Evolutionary conservation across 768 basidiomycete species (phyloP), one percentile per base, ranked within the genome.

Genomic region (Antrodiella citrinella): DNA sequence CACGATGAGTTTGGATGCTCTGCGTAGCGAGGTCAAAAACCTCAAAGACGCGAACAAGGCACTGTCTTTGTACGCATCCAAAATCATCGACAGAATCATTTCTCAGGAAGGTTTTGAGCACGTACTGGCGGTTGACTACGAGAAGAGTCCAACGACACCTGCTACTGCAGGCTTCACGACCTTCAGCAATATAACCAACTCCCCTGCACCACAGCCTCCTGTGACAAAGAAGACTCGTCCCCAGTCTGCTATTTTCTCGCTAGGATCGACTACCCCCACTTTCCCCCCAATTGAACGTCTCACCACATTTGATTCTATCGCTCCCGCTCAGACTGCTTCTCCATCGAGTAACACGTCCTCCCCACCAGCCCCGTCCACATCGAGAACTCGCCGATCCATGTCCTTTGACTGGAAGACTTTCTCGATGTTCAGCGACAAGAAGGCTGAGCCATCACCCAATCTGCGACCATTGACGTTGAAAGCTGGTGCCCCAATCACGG

Each of bases 1-100:
- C 4, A 69, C 66, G 48, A 60, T 62, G 25, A 67, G 76, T 42
- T 54, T 68, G 44, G 81, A 70, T 48, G 76, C 82, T n/a, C 68
- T 98, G 48, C 77, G 85, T 26, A 77, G 71, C 10, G 95, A 98
- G 66, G 84, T 96, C 64, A 95, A 95, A 66, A 84, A 82, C 24
- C 79, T 98, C 66, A 89, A 86, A 64, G 94, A 96, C 63, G 91
- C 91, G 41, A 97, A 96, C 73, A 95, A 95, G 65, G 94, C 94
- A 1, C 72, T 98, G 11, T 91, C 91, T 15, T 69, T 97, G 38
- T 98, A 98, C 62, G 92, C 94, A 3, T 92, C 91, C 43, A 98
- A 97, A 75, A 98, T 98, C 57, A 89, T 98, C 60, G 95, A 98
- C 71, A 82, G 94, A 42, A 96, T 98, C 62, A 95, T 97, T 59